Base-by-base conservation (phyloP, 1,139 yeast genomes). In the Geotrichum candidum region DNA sequence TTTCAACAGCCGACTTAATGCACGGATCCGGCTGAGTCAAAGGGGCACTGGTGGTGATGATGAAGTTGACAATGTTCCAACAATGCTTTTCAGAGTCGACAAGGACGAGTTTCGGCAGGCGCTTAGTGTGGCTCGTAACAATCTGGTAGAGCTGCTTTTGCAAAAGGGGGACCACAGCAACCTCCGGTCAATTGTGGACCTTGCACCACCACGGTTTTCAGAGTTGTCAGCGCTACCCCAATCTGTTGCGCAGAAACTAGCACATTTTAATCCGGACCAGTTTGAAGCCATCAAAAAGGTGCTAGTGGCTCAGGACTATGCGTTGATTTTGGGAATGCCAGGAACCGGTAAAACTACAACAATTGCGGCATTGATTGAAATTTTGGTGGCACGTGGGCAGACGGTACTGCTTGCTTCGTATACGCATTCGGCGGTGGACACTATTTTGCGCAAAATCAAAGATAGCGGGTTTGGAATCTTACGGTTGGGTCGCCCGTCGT, bases 321-420 rank as follows among this genome's bases (percentile, higher is more conserved):
- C 94, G 1, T 78, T 94, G 66, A 83, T 94, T 46, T 76, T 92
- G 62, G 99, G 99, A 0, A 94, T 95, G 99, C 99, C 99, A 0
- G 99, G 99, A 1, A 94, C 99, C 0, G 99, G 99, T n/a, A 94
- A 94, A 71, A 94, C 99, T 0, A 92, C 98, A 0, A 88, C 94
- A 0, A 90, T 94, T 63, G 90, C 96, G 0, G 86, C 87, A 54
- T 72, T 94, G 18, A 87, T 92, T 54, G 78, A 81, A 63, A 76
- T 81, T 51, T 74, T 94, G 45, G 88, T 87, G 0, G 73, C 74
- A 0, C 80, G 80, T 48, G 85, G 84, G 1, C 88, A 88, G 69
- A 78, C 90, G 0, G 87, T 94, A 0, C 76, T 94, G 53, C 75
- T 95, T 57, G 84, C 97, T 0, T 89, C 97, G 0, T 91, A 90